phyloP scores from a whole-genome alignment of 768 basidiomycete genomes.

The Mrakia gelida region DNA sequence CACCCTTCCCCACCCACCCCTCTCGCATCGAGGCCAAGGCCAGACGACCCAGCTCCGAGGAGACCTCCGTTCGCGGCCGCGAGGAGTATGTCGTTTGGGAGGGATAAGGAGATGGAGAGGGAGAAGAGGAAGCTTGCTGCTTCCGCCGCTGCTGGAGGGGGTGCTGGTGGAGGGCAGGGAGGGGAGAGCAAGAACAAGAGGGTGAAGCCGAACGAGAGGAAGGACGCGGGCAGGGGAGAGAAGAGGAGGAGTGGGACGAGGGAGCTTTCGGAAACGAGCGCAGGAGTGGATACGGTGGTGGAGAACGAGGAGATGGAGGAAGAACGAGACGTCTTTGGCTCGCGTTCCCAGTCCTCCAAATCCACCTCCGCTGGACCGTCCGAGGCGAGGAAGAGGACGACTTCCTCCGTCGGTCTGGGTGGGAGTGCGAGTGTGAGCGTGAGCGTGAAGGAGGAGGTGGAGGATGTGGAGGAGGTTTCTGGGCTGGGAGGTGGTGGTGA shows the following conservation, averaged over 20 bases:
- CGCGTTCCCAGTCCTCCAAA: background rate
- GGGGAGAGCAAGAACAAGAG: too few species aligned
- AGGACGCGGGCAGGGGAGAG: too few species aligned
- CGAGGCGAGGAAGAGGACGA: background rate
- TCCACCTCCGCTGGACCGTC: background rate
- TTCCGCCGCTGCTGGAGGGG: too few species aligned
- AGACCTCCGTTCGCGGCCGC: background rate
- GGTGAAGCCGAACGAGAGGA: too few species aligned
- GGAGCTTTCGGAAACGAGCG: background rate
- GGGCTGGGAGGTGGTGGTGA: too few species aligned
- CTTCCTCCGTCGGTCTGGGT: background rate
- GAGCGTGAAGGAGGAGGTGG: slow-evolving; percentile 11
- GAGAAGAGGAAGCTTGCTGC: background rate
- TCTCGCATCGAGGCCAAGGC: background rate
- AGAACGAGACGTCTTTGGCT: background rate
- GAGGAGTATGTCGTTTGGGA: too few species aligned
- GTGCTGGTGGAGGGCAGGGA: too few species aligned
- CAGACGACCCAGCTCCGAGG: background rate
- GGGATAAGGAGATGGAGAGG: background rate
- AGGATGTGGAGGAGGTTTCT: background rate
- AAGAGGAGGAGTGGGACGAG: background rate
- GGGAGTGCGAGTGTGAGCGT: background rate
- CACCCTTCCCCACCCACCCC: background rate
- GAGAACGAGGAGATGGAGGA: background rate
- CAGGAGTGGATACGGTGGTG: background rate